Evolutionary conservation across 1,284 basidiomycete genomes (phyloP), one percentile per base, ranked within the genome.

Genomic region (Jaminaea rosea): DNA sequence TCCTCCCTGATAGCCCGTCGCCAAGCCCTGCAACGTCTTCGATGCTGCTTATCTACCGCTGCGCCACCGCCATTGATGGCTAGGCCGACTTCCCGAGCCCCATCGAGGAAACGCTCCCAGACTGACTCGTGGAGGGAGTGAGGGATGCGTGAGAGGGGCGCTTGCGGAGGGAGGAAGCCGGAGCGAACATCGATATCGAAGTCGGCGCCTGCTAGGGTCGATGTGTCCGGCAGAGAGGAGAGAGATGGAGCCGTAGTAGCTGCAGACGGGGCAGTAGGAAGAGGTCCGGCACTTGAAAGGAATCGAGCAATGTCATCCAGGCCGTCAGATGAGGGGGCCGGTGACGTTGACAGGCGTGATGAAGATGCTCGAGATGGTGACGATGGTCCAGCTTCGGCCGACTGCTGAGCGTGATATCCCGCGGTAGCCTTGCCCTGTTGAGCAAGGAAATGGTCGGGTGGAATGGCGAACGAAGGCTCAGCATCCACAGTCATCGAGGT

Each of bases 121-220:
- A 79, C 53, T 4, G 50, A 63, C 29, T 82, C 82, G 79, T 83
- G 90, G 49, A 77, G 74, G 0, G 26, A 23, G 4, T 56, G 61
- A 0, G 81, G 80, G 0, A 96, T 79, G 9, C 84, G 80, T 32
- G 73, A 63, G 0, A 89, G 67, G 0, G 90, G 89, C 0, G 82
- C 80, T 27, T 85, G 80, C 0, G 87, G 86, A 0, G 92, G 91
- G 79, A 96, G 83, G 73, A 97, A 96, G 0, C 92, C 92, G 0
- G 89, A 89, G 21, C 84, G 79, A 1, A 87, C 87, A 70, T 93
- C 88, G 60, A 96, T 86, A 72, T 94, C 90, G 78, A 90, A 96
- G 78, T 96, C 91, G 71, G 91, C 88, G 3, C 88, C 85, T 11
- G 88, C 87, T 50, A 91, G 82, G 3, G 88, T 90, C 10, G 86